Conservation (phyloP, 1,284 basidiomycete species). For the Fomitopsis betulina region DNA sequence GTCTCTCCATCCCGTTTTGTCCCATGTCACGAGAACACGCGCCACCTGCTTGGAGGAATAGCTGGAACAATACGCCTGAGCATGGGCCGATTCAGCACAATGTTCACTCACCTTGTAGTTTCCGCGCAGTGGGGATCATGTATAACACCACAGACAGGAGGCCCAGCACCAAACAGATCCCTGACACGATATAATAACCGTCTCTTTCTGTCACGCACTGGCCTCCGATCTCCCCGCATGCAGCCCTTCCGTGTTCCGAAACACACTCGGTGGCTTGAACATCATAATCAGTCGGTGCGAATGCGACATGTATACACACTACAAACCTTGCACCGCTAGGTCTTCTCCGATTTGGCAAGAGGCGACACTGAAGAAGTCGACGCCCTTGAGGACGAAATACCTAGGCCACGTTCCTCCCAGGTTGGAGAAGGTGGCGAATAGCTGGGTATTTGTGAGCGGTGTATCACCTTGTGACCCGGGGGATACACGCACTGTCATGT, state of each 20-base stretch:
- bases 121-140: slow-evolving; percentile 82
- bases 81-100: not conserved
- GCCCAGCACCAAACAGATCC: slow-evolving; percentile 76
- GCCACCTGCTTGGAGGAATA: slow-evolving; percentile 58
- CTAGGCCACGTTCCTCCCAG: slow-evolving; percentile 98
- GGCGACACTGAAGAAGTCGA: slow-evolving; percentile 83
- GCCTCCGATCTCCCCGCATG: slow-evolving; percentile 76
- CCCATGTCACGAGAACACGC: slow-evolving; percentile 32
- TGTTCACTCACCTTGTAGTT: slow-evolving; percentile 71
- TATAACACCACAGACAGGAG: slow-evolving; percentile 69
- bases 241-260: slow-evolving; percentile 81
- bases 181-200: slow-evolving; percentile 89
- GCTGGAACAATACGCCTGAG: slow-evolving; percentile 29
- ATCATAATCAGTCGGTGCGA: slow-evolving; percentile 7
- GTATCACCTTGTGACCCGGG: not conserved
- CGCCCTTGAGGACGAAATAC: slow-evolving; percentile 90
- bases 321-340: slow-evolving; percentile 56
- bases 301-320: not conserved
- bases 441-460: slow-evolving; percentile 37
- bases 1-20: not conserved
- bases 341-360: slow-evolving; percentile 67
- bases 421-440: slow-evolving; percentile 95
- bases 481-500: slow-evolving; percentile 79
- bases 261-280: slow-evolving; percentile 76
- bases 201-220: slow-evolving; percentile 82